Conservation (phyloP, 75 land plant species). For the Cunninghamia lanceolata region DNA sequence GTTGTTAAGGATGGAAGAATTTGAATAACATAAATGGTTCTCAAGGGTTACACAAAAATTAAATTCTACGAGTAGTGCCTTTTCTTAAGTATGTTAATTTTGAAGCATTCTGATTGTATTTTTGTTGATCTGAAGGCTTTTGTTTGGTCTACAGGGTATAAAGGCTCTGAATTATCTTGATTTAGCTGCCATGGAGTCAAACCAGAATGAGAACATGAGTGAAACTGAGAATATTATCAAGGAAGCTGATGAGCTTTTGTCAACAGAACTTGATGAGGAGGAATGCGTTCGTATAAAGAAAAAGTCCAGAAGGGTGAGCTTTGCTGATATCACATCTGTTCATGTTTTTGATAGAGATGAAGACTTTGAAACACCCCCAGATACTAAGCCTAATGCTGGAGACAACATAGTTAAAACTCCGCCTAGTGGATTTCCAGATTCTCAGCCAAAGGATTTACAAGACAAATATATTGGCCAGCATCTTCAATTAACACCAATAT, state of each 20-base stretch:
- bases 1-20: neutral
- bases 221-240: slow-evolving; percentile 5
- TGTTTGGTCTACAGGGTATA: neutral
- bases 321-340: slow-evolving; percentile 68
- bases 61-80: neutral
- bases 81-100: neutral
- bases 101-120: neutral
- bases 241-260: slow-evolving; percentile 23
- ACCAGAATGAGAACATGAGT: neutral
- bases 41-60: neutral
- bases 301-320: slow-evolving; percentile 61
- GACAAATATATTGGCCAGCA: neutral
- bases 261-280: slow-evolving; percentile 38
- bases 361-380: slow-evolving; percentile 37
- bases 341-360: slow-evolving; percentile 63
- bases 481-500: slow-evolving; percentile 7
- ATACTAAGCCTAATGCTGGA: slow-evolving; percentile 10
- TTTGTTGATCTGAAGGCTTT: neutral
- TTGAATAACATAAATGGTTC: neutral
- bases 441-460: neutral
- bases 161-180: neutral
- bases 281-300: slow-evolving; percentile 25
- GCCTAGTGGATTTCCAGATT: neutral
- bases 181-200: neutral
- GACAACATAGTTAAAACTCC: neutral